Conservation (phyloP, 805 yeast species). For the Lipomyces starkeyi region DNA sequence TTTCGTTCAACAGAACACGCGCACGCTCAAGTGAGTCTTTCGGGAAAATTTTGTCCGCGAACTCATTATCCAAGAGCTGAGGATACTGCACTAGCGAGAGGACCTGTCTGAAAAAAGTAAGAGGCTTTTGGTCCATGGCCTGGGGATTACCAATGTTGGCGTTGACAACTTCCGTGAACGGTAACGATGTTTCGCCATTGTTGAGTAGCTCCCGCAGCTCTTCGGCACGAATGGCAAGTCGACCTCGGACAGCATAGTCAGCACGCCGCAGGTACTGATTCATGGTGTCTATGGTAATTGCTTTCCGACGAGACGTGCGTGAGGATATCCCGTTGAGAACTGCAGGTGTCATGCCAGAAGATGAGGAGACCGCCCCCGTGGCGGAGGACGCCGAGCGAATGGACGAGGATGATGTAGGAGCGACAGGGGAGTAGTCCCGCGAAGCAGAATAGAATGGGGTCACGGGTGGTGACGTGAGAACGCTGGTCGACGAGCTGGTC, state of each 20-base stretch:
- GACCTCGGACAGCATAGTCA: slow-evolving; percentile 95
- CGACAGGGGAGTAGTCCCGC: slow-evolving; percentile 7
- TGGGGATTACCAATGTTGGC: slow-evolving; percentile 99
- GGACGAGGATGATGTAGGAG: not conserved
- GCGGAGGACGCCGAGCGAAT: slow-evolving; percentile 3
- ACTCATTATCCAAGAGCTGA: slow-evolving; percentile 54
- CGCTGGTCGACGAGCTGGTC: slow-evolving; percentile 9
- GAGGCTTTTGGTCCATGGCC: slow-evolving; percentile 90
- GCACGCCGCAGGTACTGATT: slow-evolving; percentile 81
- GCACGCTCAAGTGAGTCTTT: slow-evolving; percentile 80
- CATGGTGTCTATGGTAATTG: slow-evolving; percentile 57
- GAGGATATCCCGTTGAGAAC: slow-evolving; percentile 5
- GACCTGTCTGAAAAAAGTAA: slow-evolving; percentile 94
- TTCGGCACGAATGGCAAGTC: slow-evolving; percentile 92
- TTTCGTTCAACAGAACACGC: slow-evolving; percentile 57
- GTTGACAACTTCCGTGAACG: slow-evolving; percentile 77
- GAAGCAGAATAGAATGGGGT: not conserved
- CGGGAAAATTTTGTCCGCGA: slow-evolving; percentile 50
- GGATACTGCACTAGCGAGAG: slow-evolving; percentile 88
- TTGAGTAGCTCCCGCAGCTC: slow-evolving; percentile 66
- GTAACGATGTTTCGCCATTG: slow-evolving; percentile 64
- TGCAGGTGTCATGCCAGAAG: not conserved
- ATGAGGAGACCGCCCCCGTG: not conserved
- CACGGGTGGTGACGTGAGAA: slow-evolving; percentile 6
- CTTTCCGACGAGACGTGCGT: slow-evolving; percentile 24